Base-by-base conservation (phyloP, 441 rosid genomes). In the Cnidoscolus chayamansa region DNA sequence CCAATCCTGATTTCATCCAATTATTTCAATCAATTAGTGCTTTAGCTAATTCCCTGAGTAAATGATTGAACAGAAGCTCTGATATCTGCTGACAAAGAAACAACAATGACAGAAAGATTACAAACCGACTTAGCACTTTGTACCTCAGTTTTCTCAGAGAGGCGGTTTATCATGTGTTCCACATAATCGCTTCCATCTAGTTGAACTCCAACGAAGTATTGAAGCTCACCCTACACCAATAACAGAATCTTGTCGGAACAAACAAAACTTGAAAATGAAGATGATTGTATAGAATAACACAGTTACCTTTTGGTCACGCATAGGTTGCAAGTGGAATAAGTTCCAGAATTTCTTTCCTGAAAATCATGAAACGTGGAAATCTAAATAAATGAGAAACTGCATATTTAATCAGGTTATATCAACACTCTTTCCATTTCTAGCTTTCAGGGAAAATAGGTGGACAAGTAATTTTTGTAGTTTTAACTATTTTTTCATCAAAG, bases 271-370 rank as follows among this genome's bases (percentile, higher is more conserved):
- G 63, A 1, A 65, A 74, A 60, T 20, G 60, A 49, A 65, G 79
- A 71, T 64, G 61, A 43, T 59, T 51, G 73, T 58, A 71, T 49
- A n/a, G 61, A 68, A 76, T 43, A 48, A 70, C 45, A 56, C 15
- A 61, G 69, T 53, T 0, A 90, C 98, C 96, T 86, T 90, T 30
- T 92, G 97, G 82, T 94, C 98, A 75, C 94, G 93, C 98, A 94
- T 92, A 17, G 98, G 97, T 78, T 94, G 98, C 89, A 92, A 84
- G 79, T 94, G 98, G 79, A 94, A 94, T 75, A 94, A 86, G 80
- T 94, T 94, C 98, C 98, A 94, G 85, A 94, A 94, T 78, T 94
- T 94, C 82, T 86, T 94, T 74, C 98, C 98, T 94, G 91, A 84
- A 81, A 66, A 54, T 70, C 72, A 80, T 68, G 45, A 64, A 62